A percentile compares a stretch with the other conserved stretches of the same genome.
Conservation (phyloP, 2,329 filamentous ascomycete species). For the Aureobasidium sp. region DNA sequence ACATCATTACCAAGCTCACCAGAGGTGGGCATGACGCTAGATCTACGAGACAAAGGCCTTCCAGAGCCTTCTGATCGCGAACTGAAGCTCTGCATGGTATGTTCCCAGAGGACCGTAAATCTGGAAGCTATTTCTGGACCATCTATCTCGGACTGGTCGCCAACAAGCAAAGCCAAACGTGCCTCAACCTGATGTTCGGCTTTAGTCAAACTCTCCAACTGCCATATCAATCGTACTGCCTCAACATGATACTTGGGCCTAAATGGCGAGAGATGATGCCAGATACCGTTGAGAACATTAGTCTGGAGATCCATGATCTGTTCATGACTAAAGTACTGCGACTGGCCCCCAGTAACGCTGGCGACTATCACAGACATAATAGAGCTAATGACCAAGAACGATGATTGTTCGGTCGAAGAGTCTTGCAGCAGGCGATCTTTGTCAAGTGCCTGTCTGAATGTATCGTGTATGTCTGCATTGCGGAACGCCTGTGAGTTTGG, state of each 20-base stretch:
- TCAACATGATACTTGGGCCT: slow-evolving; percentile 93
- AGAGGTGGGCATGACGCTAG: slow-evolving; percentile 21
- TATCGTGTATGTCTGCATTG: not conserved
- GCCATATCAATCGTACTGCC: slow-evolving; percentile 76
- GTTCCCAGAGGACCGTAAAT: slow-evolving; percentile 75
- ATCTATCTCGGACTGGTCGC: not conserved
- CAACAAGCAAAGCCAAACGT: slow-evolving; percentile 6
- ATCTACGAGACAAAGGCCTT: slow-evolving; percentile 20
- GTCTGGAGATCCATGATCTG: slow-evolving; percentile 56
- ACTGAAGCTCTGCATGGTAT: slow-evolving; percentile 41
- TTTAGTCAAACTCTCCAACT: slow-evolving; percentile 63
- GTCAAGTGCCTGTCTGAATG: not conserved
- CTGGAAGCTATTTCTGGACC: slow-evolving; percentile 51
- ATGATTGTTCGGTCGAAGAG: not conserved
- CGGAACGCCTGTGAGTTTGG: not conserved
- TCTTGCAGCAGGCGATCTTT: not conserved
- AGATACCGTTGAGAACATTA: slow-evolving; percentile 62
- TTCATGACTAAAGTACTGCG: slow-evolving; percentile 17
- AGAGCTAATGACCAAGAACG: slow-evolving; percentile 19
- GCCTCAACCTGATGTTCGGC: slow-evolving; percentile 8
- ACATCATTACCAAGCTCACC: slow-evolving; percentile 39
- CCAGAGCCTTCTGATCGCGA: slow-evolving; percentile 13
- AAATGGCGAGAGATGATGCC: slow-evolving; percentile 71
- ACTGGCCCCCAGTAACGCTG: not conserved
- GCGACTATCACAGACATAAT: slow-evolving; percentile 17